Evolutionary conservation across 768 basidiomycete species (phyloP).

Genomic region (Leucocoprinus leucothites): DNA sequence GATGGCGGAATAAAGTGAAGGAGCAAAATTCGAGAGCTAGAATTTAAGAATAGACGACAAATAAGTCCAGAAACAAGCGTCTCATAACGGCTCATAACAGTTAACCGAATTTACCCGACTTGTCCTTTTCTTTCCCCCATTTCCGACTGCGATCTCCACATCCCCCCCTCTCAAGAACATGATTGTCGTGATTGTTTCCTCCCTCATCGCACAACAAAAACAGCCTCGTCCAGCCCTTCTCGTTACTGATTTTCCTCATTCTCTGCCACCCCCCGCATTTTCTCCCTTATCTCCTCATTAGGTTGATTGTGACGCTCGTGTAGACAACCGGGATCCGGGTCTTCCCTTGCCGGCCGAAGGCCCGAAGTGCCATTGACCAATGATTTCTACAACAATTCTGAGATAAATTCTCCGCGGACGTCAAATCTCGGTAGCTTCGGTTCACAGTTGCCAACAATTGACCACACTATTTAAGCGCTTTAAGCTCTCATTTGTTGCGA

Average conservation of each 20-base stretch:
- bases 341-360: background rate
- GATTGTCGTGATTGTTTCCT: no score
- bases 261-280: background rate
- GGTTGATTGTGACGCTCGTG: background rate
- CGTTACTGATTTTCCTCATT: background rate
- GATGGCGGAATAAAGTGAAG: conserved; percentile 33
- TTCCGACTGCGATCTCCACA: background rate
- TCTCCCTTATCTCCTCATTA: background rate
- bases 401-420: background rate
- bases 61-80: conserved; percentile 21
- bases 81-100: background rate
- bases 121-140: background rate
- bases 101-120: conserved; percentile 36
- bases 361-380: no score
- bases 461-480: no score
- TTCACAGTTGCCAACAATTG: no score
- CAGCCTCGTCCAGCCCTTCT: background rate
- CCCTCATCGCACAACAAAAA: no score
- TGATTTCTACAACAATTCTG: background rate
- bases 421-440: background rate
- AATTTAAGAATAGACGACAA: conserved; percentile 16
- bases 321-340: background rate
- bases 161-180: background rate
- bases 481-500: no score
- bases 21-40: conserved; percentile 16